Evolutionary conservation across 495 filamentous ascomycete species (phyloP).

Genomic region (Aspergillus avenaceus): DNA sequence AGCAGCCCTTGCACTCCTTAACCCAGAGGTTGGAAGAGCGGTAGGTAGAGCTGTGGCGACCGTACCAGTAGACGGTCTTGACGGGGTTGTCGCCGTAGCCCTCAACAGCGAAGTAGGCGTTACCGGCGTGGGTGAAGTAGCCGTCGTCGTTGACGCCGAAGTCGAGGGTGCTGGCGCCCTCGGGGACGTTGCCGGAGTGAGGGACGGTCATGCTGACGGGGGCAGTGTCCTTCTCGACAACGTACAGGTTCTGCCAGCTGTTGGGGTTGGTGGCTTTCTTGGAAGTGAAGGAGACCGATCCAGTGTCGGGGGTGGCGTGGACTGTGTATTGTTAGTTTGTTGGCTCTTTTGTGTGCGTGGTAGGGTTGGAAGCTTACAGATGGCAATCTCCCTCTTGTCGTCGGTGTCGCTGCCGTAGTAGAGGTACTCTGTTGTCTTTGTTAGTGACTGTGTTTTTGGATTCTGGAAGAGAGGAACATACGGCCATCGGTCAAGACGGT

Average conservation of each 20-base stretch:
- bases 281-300: neutral
- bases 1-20: constrained; percentile 1
- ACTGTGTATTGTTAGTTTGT: neutral
- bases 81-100: constrained; percentile 1
- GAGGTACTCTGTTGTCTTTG: neutral
- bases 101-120: neutral
- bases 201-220: neutral
- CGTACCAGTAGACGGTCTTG: constrained; percentile 1
- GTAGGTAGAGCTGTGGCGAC: constrained; percentile 2
- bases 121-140: neutral
- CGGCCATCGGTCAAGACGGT: constrained; percentile 4
- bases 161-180: neutral
- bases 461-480: neutral
- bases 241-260: neutral
- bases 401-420: neutral
- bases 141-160: neutral
- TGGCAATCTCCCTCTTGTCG: neutral
- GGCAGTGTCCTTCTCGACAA: neutral
- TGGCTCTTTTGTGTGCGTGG: neutral
- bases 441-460: neutral
- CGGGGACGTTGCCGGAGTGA: neutral
- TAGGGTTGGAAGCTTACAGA: neutral
- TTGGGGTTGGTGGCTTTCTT: neutral
- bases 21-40: neutral
- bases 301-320: neutral